Evolutionary conservation across 2,329 filamentous ascomycete species (phyloP).

Genomic region (Pestalotiopsis sp.): DNA sequence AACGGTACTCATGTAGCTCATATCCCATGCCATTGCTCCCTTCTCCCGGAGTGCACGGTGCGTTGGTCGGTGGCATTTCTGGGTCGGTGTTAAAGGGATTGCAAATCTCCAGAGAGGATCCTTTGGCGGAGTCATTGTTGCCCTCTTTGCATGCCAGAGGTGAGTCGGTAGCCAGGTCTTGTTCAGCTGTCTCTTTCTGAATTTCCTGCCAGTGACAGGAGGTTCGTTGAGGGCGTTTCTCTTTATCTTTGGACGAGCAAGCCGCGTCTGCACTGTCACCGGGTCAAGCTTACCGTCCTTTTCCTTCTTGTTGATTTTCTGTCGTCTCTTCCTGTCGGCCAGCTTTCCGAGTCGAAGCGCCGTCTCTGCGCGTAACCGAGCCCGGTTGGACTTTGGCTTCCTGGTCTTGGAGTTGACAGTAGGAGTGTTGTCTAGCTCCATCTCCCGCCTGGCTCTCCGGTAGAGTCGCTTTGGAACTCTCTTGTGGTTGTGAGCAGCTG

Average conservation of each 20-base stretch:
- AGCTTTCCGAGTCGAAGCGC: constrained; percentile 69
- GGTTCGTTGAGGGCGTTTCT: constrained; percentile 67
- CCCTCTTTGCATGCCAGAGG: constrained; percentile 88
- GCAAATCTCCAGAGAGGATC: constrained; percentile 89
- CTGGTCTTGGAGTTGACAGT: constrained; percentile 66
- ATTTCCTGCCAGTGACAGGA: constrained; percentile 60
- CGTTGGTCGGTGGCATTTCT: constrained; percentile 86
- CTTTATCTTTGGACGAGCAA: constrained; percentile 65
- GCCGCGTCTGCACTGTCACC: constrained; percentile 37
- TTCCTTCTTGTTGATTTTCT: constrained; percentile 32
- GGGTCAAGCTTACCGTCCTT: constrained; percentile 32
- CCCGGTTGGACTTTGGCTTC: constrained; percentile 58
- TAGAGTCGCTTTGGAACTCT: constrained; percentile 79
- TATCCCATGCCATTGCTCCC: constrained; percentile 87
- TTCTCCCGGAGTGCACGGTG: constrained; percentile 76
- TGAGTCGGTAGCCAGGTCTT: constrained; percentile 97
- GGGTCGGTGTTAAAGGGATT: constrained; percentile 79
- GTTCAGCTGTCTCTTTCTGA: constrained; percentile 78
- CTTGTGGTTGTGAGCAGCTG: constrained; percentile 94
- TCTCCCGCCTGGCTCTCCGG: constrained; percentile 68
- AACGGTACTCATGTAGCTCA: constrained; percentile 90
- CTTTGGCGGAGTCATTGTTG: constrained; percentile 79
- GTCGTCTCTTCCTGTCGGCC: constrained; percentile 50
- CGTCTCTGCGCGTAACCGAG: constrained; percentile 70
- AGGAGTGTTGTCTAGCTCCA: constrained; percentile 89